Evolutionary conservation across 2,329 filamentous ascomycete species (phyloP).

Genomic region (Phoma sp.): DNA sequence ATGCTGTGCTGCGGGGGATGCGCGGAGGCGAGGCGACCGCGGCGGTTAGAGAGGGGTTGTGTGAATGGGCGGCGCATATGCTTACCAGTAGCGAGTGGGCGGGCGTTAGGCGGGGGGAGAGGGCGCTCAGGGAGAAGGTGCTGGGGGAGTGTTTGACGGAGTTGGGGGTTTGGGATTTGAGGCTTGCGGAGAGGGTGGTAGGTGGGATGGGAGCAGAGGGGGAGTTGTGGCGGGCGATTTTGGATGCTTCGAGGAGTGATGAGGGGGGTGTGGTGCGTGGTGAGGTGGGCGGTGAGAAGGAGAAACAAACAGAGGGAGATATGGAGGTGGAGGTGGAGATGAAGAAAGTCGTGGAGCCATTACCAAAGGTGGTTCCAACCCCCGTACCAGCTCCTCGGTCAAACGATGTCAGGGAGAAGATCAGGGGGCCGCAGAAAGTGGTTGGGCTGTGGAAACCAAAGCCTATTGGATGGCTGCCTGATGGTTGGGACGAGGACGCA

Average conservation of each 20-base stretch:
- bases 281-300: neutral
- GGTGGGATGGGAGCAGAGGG: slow-evolving; percentile 23
- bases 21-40: slow-evolving; percentile 32
- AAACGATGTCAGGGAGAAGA: slow-evolving; percentile 13
- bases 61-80: slow-evolving; percentile 59
- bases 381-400: neutral
- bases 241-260: slow-evolving; percentile 39
- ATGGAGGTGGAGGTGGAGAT: neutral
- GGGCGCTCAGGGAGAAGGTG: slow-evolving; percentile 20
- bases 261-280: slow-evolving; percentile 16
- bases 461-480: slow-evolving; percentile 40
- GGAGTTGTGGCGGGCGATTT: slow-evolving; percentile 30
- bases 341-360: neutral
- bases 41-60: slow-evolving; percentile 52
- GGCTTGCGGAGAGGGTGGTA: slow-evolving; percentile 45
- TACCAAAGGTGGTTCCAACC: neutral
- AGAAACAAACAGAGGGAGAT: neutral
- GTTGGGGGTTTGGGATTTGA: slow-evolving; percentile 47
- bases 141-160: slow-evolving; percentile 43
- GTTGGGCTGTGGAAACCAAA: slow-evolving; percentile 41
- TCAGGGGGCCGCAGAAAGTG: slow-evolving; percentile 37
- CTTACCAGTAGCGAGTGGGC: slow-evolving; percentile 49
- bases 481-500: slow-evolving; percentile 33
- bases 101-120: slow-evolving; percentile 17
- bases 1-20: slow-evolving; percentile 48